Percentiles rank a stretch among this genome's conserved stretches.
phyloP scores from a whole-genome alignment of 805 yeast genomes.

The Starmerella potacharoeniae region DNA sequence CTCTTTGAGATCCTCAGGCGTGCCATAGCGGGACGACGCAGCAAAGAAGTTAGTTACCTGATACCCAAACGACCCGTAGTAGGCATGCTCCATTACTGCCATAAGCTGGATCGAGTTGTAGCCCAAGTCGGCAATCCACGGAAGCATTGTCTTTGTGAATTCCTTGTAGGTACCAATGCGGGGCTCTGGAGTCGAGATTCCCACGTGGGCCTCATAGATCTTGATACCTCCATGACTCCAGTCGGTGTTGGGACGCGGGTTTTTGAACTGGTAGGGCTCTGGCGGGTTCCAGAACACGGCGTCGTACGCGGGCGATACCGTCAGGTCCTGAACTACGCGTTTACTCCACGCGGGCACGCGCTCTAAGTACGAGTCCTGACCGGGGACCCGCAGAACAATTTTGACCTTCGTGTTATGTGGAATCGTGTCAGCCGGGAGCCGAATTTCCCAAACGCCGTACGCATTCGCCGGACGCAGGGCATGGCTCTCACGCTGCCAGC shows the following conservation, averaged over 20 bases:
- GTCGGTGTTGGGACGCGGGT: constrained; percentile 52
- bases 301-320: constrained; percentile 48
- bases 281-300: constrained; percentile 90
- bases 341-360: constrained; percentile 83
- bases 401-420: constrained; percentile 67
- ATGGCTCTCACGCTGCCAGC: constrained; percentile 56
- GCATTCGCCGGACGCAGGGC: constrained; percentile 44
- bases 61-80: constrained; percentile 96
- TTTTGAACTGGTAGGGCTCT: constrained; percentile 45
- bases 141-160: constrained; percentile 68
- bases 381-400: constrained; percentile 50
- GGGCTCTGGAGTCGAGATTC: constrained; percentile 87
- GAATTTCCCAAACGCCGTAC: constrained; percentile 59
- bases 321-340: constrained; percentile 57
- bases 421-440: constrained; percentile 55
- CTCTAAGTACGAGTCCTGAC: constrained; percentile 55
- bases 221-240: constrained; percentile 31
- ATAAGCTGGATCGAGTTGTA: constrained; percentile 88
- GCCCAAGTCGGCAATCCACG: constrained; percentile 74
- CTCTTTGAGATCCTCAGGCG: constrained; percentile 89
- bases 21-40: constrained; percentile 76
- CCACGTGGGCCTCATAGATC: constrained; percentile 87
- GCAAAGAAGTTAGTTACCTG: constrained; percentile 92
- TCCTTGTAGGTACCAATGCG: constrained; percentile 74
- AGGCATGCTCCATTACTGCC: constrained; percentile 99